Conservation (phyloP, 164 flowering plant genomes). For the Cinnamomum micranthum region DNA sequence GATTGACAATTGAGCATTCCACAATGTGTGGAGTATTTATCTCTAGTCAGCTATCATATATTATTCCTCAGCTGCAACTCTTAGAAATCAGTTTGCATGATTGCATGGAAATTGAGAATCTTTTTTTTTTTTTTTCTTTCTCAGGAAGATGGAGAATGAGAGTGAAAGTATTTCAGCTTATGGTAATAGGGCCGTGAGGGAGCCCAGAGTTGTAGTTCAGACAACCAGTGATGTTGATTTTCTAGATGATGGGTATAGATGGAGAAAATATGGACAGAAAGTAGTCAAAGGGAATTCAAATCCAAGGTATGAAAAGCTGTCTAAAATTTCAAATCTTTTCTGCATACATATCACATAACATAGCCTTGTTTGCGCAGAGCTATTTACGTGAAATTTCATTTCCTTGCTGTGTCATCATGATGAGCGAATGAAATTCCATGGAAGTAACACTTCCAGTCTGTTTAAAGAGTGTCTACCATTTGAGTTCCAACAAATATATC, state of each 20-base stretch:
- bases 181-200: conserved; percentile 67
- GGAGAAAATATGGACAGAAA: conserved; percentile 96
- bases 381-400: no score
- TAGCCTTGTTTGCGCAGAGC: no score
- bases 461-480: no score
- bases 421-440: no score
- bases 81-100: no score
- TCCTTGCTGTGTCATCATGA: no score
- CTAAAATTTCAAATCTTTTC: background rate
- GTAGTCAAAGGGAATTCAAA: conserved; percentile 90
- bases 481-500: no score
- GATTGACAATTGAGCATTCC: background rate
- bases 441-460: no score
- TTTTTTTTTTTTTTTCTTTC: conserved; percentile 2
- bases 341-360: background rate
- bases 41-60: background rate
- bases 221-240: conserved; percentile 85
- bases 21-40: background rate
- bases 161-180: conserved; percentile 44
- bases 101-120: background rate
- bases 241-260: conserved; percentile 84
- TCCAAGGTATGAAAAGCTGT: conserved; percentile 52
- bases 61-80: no score
- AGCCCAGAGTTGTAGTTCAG: conserved; percentile 84
- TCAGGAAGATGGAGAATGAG: conserved; percentile 72